phyloP scores from a whole-genome alignment of 2,329 filamentous ascomycete species.

The Penicillium sp. region DNA sequence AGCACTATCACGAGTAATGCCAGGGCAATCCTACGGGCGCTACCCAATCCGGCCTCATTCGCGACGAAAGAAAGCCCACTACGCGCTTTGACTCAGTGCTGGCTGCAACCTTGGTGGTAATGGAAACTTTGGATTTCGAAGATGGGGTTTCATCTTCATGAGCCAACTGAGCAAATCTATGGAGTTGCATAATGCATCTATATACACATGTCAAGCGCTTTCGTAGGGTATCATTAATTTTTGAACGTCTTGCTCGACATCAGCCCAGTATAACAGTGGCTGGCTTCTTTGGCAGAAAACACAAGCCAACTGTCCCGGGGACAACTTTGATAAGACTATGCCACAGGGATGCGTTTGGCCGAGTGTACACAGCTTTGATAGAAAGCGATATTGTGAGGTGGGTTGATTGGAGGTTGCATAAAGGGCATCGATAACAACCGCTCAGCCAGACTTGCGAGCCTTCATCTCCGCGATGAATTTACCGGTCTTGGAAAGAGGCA shows the following conservation, averaged over 20 bases:
- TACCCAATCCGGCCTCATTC: too few relatives aligned
- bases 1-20: too few relatives aligned
- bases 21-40: too few relatives aligned
- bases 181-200: slow-evolving; percentile 3
- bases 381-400: not conserved
- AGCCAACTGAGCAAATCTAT: not conserved
- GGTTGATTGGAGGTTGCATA: not conserved
- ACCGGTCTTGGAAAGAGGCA: slow-evolving; percentile 70
- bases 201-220: slow-evolving; percentile 1
- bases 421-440: not conserved
- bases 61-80: too few relatives aligned
- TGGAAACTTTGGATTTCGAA: not conserved
- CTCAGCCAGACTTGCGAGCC: slow-evolving; percentile 58
- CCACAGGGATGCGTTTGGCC: not conserved
- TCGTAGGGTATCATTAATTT: slow-evolving; percentile 4
- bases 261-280: not conserved
- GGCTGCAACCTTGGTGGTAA: not conserved
- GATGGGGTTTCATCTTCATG: not conserved
- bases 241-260: slow-evolving; percentile 2
- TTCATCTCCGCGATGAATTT: slow-evolving; percentile 88
- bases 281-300: not conserved
- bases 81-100: not conserved
- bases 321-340: not conserved
- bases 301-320: not conserved
- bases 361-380: not conserved